Evolutionary conservation across 2,329 filamentous ascomycete species (phyloP), one percentile per base, ranked within the genome.

Genomic region (Allantophomopsis lycopodina): DNA sequence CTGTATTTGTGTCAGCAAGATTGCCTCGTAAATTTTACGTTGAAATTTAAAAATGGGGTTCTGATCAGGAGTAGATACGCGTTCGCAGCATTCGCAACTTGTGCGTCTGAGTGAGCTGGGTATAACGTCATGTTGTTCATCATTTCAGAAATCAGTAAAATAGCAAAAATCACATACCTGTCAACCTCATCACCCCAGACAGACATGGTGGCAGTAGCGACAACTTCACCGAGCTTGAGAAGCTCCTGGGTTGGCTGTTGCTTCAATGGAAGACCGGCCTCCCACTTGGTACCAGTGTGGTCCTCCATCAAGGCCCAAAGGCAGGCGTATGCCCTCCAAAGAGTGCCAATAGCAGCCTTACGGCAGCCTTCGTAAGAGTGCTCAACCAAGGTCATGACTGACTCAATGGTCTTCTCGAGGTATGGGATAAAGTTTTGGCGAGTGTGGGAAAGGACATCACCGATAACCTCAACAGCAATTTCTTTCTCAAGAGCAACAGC

Each of bases 61-160:
- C 42, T 51, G 50, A 50, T 64, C 62, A 68, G 63, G 61, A 63
- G 58, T 61, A 61, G 63, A 69, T 64, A 75, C 81, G 86, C 68
- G 64, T 93, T 91, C 79, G 79, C 85, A 86, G 83, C 86, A 94
- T 78, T 66, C 77, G 77, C 83, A 76, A 65, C 66, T 73, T 66
- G 66, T 73, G 84, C 79, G 80, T 96, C 83, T 84, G 85, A 94
- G 88, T 95, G 89, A 95, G 88, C 88, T 95, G 88, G 87, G 89
- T 89, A 75, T 89, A 88, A 88, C 85, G 84, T 56, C 78, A 76
- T 67, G 63, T 68, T 74, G 69, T 64, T 94, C 87, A 95, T 95
- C 87, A 86, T 79, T 55, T 63, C 57, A 38, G 41, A 46, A 42
- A 32, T 51, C 46, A 41, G 45, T 43, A 33, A 40, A 46, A 42